Conservation (phyloP, 2,329 filamentous ascomycete genomes). For the Polychaeton citri region DNA sequence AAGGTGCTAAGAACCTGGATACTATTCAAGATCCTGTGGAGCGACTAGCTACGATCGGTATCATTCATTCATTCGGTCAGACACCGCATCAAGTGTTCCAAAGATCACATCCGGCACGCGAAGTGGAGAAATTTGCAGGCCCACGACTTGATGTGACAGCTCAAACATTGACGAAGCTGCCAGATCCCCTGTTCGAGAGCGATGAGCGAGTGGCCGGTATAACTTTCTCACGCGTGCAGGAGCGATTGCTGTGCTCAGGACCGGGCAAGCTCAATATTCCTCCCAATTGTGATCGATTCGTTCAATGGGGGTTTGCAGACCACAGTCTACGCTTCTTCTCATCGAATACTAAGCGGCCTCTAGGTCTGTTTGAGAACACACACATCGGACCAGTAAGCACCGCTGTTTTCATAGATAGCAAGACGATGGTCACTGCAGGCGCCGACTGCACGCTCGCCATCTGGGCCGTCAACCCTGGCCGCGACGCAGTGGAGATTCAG, state of each 20-base stretch:
- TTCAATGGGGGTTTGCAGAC: conserved; percentile 94
- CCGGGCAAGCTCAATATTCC: conserved; percentile 79
- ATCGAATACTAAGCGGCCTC: conserved; percentile 65
- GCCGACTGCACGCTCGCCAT: conserved; percentile 85
- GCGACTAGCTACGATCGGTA: conserved; percentile 75
- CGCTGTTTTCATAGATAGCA: conserved; percentile 74
- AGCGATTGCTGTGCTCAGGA: conserved; percentile 70
- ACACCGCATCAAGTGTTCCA: conserved; percentile 91
- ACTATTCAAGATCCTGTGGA: conserved; percentile 81
- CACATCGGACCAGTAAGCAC: conserved; percentile 82
- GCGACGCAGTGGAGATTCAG: conserved; percentile 64
- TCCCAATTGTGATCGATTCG: conserved; percentile 73
- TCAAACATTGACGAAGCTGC: conserved; percentile 62
- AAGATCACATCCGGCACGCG: conserved; percentile 61
- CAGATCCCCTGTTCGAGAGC: conserved; percentile 62
- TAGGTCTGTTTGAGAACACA: conserved; percentile 85
- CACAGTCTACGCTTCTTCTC: conserved; percentile 85
- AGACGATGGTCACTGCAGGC: conserved; percentile 80
- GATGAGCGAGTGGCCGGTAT: conserved; percentile 71
- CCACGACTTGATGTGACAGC: conserved; percentile 66
- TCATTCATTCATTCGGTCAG: conserved; percentile 97
- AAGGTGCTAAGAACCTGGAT: conserved; percentile 84
- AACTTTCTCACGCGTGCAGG: conserved; percentile 63
- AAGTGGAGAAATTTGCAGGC: conserved; percentile 44
- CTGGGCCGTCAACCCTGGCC: conserved; percentile 50